phyloP scores from a whole-genome alignment of 495 filamentous ascomycete genomes.

The Viridothelium virens region DNA sequence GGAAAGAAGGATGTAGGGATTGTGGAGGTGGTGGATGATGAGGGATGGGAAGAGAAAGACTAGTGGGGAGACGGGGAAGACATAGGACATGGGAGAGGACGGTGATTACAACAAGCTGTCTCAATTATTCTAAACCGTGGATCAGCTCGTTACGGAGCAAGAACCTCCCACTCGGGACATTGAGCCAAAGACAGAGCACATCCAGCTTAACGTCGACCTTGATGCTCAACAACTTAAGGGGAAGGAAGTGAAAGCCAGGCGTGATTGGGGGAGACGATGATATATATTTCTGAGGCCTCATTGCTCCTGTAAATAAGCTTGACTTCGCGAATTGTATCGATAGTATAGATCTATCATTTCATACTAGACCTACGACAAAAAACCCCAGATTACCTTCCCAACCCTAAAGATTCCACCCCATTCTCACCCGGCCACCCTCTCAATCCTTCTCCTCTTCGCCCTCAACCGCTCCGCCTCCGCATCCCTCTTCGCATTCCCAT shows the following conservation, averaged over 20 bases:
- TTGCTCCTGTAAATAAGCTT: neutral
- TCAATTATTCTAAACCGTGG: too few relatives aligned
- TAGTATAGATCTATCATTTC: neutral
- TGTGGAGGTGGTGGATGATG: slow-evolving; percentile 61
- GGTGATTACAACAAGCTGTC: too few relatives aligned
- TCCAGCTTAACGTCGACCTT: too few relatives aligned
- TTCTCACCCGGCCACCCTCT: slow-evolving; percentile 45
- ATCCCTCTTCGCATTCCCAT: slow-evolving; percentile 36
- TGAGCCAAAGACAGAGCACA: too few relatives aligned
- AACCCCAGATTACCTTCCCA: too few relatives aligned
- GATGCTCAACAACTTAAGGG: too few relatives aligned
- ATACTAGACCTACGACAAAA: neutral
- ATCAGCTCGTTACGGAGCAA: too few relatives aligned
- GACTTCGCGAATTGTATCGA: too few relatives aligned
- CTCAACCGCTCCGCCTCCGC: slow-evolving; percentile 53
- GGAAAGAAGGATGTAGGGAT: slow-evolving; percentile 78
- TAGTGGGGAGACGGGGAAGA: slow-evolving; percentile 39
- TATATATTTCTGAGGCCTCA: neutral
- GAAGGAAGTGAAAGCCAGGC: neutral
- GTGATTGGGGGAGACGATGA: neutral
- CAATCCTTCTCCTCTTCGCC: slow-evolving; percentile 79
- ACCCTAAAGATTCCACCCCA: neutral
- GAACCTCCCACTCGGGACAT: too few relatives aligned
- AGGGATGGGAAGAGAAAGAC: too few relatives aligned
- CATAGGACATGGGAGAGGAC: neutral